Percentiles rank a stretch among this genome's conserved stretches.
These are phyloP conservation scores for sunflower (Helianthus annuus) DNA, from an alignment of 129 eudicot genomes.

Conservation along the genomic window DNA sequence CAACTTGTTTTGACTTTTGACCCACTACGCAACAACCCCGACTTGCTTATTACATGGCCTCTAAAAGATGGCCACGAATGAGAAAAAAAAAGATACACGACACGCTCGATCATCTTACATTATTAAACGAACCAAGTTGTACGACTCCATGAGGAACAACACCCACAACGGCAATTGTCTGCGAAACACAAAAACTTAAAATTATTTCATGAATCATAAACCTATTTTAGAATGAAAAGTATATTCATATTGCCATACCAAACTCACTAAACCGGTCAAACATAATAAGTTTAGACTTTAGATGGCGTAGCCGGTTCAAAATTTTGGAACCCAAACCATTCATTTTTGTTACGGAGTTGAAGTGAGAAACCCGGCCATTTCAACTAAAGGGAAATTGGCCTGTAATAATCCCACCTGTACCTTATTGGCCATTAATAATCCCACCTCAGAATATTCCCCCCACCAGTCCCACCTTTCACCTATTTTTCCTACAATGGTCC, in stretches of 20 bases:
- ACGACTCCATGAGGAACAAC: constrained; percentile 89
- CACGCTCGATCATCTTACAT: constrained; percentile 39
- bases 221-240: neutral
- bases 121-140: constrained; percentile 82
- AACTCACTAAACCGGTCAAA: neutral
- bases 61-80: neutral
- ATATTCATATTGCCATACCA: neutral
- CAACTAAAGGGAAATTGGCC: too few species aligned
- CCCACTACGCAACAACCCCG: neutral
- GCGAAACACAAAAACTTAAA: constrained; percentile 31
- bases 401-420: too few species aligned
- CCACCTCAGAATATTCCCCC: too few species aligned
- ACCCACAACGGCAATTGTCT: constrained; percentile 83
- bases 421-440: too few species aligned
- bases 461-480: too few species aligned
- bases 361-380: neutral
- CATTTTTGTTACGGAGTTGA: neutral
- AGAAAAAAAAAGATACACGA: neutral
- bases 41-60: neutral
- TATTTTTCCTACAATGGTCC: too few species aligned
- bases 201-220: constrained; percentile 4
- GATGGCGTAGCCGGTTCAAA: neutral
- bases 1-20: neutral
- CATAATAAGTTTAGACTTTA: neutral
- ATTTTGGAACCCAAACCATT: neutral